Evolutionary conservation across 331 rosid species (phyloP).

Genomic region (Telfairia occidentalis): DNA sequence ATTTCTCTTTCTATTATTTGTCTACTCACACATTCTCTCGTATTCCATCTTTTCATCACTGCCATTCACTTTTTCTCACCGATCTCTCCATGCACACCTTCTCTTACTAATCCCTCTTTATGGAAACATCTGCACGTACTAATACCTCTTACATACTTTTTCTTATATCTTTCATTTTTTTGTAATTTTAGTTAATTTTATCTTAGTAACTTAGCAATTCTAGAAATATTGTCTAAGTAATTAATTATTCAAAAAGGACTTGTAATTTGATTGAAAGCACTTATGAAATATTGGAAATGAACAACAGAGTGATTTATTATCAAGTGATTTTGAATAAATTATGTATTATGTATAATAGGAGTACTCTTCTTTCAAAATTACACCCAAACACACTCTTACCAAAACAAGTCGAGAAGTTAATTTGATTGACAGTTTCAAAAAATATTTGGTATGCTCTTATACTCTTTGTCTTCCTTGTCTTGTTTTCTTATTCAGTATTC

Average conservation of each 20-base stretch:
- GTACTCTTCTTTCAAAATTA: neutral
- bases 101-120: neutral
- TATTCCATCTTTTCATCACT: too few relatives aligned
- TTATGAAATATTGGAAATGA: neutral
- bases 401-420: neutral
- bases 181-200: neutral
- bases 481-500: neutral
- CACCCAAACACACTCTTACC: neutral
- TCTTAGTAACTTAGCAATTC: neutral
- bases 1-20: too few relatives aligned
- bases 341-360: neutral
- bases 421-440: neutral
- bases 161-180: neutral
- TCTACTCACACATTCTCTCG: too few relatives aligned
- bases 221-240: neutral
- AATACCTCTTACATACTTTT: neutral
- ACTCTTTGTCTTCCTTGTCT: neutral
- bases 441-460: neutral
- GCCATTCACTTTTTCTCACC: neutral
- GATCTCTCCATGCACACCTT: neutral
- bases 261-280: neutral
- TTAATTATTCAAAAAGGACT: neutral
- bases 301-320: neutral
- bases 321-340: neutral
- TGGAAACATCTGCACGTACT: neutral